These are phyloP conservation scores for Calonectria multiphialidica DNA, from an alignment of 2,329 filamentous ascomycete genomes.

Conservation along the genomic window DNA sequence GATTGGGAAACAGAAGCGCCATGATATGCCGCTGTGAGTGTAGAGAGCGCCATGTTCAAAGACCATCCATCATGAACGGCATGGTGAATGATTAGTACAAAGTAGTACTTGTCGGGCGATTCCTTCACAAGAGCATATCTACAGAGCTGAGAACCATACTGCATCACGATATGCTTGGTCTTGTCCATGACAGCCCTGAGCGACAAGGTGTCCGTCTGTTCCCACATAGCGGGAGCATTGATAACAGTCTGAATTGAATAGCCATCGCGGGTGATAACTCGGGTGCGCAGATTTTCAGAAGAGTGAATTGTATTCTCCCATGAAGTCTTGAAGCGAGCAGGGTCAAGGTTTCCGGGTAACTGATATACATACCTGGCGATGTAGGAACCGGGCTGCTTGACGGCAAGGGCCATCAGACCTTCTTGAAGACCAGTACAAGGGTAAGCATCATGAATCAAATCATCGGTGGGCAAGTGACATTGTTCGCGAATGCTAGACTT, in stretches of 20 bases:
- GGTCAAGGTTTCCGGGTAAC: not conserved
- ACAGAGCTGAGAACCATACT: not conserved
- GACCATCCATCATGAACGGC: conserved; percentile 37
- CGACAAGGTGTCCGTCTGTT: not conserved
- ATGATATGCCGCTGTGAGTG: not conserved
- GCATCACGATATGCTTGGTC: not conserved
- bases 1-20: not conserved
- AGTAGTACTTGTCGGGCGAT: not conserved
- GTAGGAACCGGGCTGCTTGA: conserved; percentile 24
- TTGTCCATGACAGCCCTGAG: not conserved
- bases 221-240: not conserved
- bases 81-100: not conserved
- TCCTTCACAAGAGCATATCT: not conserved
- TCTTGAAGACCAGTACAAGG: conserved; percentile 50
- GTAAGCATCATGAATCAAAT: not conserved
- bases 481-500: not conserved
- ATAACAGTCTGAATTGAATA: not conserved
- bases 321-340: not conserved
- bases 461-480: not conserved
- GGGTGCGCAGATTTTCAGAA: not conserved
- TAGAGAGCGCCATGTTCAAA: not conserved
- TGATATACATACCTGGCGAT: conserved; percentile 15
- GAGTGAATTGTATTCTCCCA: not conserved
- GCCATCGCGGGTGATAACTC: not conserved
- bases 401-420: conserved; percentile 45